Conservation (phyloP, 306 rosid species). For the Astragalus glycyphyllos region DNA sequence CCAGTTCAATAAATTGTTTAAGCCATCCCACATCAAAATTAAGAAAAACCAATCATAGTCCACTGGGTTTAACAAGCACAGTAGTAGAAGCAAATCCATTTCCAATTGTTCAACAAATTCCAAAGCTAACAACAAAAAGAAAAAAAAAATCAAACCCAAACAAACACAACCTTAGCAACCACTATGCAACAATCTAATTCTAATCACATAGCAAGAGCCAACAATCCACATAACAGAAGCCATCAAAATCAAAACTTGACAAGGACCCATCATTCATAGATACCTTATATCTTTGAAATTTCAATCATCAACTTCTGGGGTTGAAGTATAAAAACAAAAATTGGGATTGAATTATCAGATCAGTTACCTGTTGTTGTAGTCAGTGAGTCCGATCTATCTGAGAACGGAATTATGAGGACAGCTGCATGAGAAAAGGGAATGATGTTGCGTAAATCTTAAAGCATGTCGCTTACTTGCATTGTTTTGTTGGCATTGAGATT, state of each 20-base stretch:
- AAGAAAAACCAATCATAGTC: conserved; percentile 28
- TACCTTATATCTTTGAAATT: conserved; percentile 10
- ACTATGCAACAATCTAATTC: conserved; percentile 13
- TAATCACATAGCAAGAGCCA: not conserved
- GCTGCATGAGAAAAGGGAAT: conserved; percentile 38
- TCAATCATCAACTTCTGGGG: conserved; percentile 19
- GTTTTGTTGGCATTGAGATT: conserved; percentile 45
- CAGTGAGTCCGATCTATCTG: conserved; percentile 58
- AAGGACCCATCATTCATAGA: conserved; percentile 36
- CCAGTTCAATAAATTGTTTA: conserved; percentile 7
- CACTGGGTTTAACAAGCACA: conserved; percentile 20
- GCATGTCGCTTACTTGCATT: conserved; percentile 45
- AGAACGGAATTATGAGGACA: conserved; percentile 36
- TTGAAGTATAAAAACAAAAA: not conserved
- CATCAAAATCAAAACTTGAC: conserved; percentile 42
- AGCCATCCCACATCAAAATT: conserved; percentile 25
- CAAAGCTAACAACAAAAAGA: not conserved
- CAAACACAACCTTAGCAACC: conserved; percentile 18
- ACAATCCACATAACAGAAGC: conserved; percentile 29
- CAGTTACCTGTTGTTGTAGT: conserved; percentile 34
- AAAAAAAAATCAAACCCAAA: conserved; percentile 16
- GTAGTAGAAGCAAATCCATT: not conserved
- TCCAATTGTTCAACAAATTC: conserved; percentile 24
- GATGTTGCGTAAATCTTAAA: conserved; percentile 50
- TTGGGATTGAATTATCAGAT: conserved; percentile 37